These are phyloP conservation scores for Colletotrichum plurivorum DNA, from an alignment of 2,329 filamentous ascomycete species.

Conservation along the genomic window DNA sequence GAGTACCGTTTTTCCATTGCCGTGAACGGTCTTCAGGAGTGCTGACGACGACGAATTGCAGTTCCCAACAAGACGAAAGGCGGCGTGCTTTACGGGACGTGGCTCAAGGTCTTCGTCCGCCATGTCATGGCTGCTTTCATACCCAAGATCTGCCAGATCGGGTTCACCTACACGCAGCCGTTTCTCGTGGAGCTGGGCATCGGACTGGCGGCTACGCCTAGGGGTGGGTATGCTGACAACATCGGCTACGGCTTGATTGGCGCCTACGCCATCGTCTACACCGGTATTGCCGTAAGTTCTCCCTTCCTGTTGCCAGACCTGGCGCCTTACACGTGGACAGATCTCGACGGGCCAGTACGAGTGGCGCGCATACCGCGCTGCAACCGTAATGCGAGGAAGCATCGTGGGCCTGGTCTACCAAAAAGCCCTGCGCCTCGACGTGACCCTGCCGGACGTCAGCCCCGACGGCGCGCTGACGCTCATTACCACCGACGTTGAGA, in stretches of 20 bases:
- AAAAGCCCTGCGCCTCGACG: conserved; percentile 41
- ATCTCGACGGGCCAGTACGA: conserved; percentile 42
- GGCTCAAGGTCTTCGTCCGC: background rate
- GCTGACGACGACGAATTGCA: background rate
- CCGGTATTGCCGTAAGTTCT: conserved; percentile 43
- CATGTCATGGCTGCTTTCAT: conserved; percentile 7
- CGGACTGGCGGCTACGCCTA: conserved; percentile 29
- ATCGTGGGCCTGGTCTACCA: conserved; percentile 45
- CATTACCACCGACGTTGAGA: conserved; percentile 46
- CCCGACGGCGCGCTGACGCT: conserved; percentile 43
- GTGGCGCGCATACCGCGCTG: conserved; percentile 42
- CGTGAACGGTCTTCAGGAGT: background rate
- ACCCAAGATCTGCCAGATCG: conserved; percentile 39
- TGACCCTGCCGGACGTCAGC: conserved; percentile 34
- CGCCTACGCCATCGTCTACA: conserved; percentile 44
- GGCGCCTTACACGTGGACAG: conserved; percentile 5
- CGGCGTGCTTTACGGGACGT: conserved; percentile 20
- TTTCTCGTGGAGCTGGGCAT: conserved; percentile 43
- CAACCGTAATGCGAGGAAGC: conserved; percentile 45
- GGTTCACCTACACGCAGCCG: conserved; percentile 44
- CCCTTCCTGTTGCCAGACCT: no score
- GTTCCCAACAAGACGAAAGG: conserved; percentile 38
- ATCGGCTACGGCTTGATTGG: conserved; percentile 45
- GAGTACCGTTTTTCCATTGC: background rate
- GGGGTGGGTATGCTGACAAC: conserved; percentile 39